Evolutionary conservation across 768 basidiomycete species (phyloP).

Genomic region (Saitozyma podzolica): DNA sequence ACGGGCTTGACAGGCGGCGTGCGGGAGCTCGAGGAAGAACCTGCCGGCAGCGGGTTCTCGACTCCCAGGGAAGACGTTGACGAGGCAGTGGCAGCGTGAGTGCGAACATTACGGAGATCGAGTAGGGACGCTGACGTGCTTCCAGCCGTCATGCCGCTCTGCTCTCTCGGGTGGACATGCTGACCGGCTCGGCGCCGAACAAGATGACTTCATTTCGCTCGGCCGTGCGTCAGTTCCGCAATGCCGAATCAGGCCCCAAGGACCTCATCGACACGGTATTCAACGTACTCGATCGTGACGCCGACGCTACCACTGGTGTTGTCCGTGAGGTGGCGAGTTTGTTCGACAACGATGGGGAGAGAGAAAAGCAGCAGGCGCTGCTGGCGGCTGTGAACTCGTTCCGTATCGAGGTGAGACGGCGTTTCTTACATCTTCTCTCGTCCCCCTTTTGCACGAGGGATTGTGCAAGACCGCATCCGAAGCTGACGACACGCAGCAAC

Average conservation of each 20-base stretch:
- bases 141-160: conserved; percentile 68
- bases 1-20: conserved; percentile 34
- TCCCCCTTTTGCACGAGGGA: background rate
- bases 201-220: conserved; percentile 59
- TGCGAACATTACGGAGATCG: background rate
- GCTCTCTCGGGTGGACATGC: conserved; percentile 60
- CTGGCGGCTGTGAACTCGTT: conserved; percentile 79
- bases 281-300: conserved; percentile 67
- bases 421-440: background rate
- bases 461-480: too few relatives aligned
- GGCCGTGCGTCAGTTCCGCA: conserved; percentile 73
- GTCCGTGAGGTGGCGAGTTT: conserved; percentile 62
- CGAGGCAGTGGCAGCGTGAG: conserved; percentile 48
- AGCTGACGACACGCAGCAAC: conserved; percentile 61
- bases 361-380: conserved; percentile 68
- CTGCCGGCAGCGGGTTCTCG: conserved; percentile 30
- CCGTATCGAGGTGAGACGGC: conserved; percentile 72
- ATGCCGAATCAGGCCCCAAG: conserved; percentile 72
- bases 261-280: conserved; percentile 88
- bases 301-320: conserved; percentile 67
- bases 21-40: conserved; percentile 2
- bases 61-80: conserved; percentile 46
- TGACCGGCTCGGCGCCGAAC: conserved; percentile 51
- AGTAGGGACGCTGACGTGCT: conserved; percentile 6
- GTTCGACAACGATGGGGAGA: conserved; percentile 70